These are phyloP conservation scores for Batrachochytrium dendrobatidis DNA, from an alignment of 371 early-diverging fungal genomes.

Conservation along the genomic window DNA sequence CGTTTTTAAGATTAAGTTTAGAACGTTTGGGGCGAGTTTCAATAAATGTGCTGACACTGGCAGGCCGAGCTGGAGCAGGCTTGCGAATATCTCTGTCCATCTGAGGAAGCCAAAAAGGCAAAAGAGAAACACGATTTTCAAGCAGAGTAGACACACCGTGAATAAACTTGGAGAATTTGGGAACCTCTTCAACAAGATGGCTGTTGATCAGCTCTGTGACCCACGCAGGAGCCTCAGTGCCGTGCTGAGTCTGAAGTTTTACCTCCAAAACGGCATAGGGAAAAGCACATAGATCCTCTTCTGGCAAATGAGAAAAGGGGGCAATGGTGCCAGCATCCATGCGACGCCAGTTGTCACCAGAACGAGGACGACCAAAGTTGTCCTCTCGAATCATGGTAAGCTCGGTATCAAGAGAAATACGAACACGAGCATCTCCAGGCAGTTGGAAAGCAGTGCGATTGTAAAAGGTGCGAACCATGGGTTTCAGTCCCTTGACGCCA, in stretches of 20 bases:
- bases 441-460: constrained; percentile 99
- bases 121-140: constrained; percentile 72
- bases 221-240: constrained; percentile 91
- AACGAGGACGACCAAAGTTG: constrained; percentile 59
- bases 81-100: constrained; percentile 90
- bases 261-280: constrained; percentile 98
- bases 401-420: constrained; percentile 98
- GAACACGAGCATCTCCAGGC: constrained; percentile 96
- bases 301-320: constrained; percentile 84
- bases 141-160: constrained; percentile 95
- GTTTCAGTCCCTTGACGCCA: constrained; percentile 66
- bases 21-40: background rate
- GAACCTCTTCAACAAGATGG: constrained; percentile 92
- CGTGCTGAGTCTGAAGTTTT: constrained; percentile 88
- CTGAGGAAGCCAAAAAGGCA: constrained; percentile 96
- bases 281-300: constrained; percentile 80
- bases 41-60: background rate
- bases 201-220: constrained; percentile 83
- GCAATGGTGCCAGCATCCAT: constrained; percentile 86
- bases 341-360: constrained; percentile 92
- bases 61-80: constrained; percentile 1
- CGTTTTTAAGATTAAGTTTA: background rate
- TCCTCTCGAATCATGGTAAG: constrained; percentile 96
- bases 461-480: constrained; percentile 93
- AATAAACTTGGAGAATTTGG: constrained; percentile 97